These are phyloP conservation scores for Logfia minima DNA, from an alignment of 129 eudicot genomes.

Conservation along the genomic window DNA sequence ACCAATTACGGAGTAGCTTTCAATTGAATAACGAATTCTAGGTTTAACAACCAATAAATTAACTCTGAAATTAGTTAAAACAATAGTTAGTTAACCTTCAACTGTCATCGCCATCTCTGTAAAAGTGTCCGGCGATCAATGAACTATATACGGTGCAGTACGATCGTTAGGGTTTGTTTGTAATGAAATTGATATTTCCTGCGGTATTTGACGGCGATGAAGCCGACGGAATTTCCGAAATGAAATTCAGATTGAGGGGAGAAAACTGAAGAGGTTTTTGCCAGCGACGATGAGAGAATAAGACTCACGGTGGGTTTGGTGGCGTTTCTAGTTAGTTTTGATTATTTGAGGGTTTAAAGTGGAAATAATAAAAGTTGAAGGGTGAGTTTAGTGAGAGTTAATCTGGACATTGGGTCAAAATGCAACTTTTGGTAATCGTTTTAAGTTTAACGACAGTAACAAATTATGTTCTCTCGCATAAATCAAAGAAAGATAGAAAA, in stretches of 20 bases:
- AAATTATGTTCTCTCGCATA: neutral
- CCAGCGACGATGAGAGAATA: neutral
- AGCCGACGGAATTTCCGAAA: neutral
- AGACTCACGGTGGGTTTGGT: neutral
- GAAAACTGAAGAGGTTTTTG: neutral
- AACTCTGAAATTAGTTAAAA: neutral
- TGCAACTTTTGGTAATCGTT: no score
- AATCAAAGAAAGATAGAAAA: neutral
- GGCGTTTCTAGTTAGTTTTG: no score
- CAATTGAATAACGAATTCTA: neutral
- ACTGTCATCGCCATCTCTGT: constrained; percentile 42
- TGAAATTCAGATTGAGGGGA: constrained; percentile 5
- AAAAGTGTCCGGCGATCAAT: constrained; percentile 9
- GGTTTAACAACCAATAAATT: constrained; percentile 4
- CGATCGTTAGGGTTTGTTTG: constrained; percentile 2
- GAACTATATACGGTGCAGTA: constrained; percentile 7
- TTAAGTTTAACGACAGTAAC: no score
- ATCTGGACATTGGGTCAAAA: no score
- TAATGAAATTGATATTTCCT: constrained; percentile 17
- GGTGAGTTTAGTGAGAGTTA: no score
- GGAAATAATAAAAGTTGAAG: no score
- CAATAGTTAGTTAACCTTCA: constrained; percentile 24
- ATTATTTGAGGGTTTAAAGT: no score
- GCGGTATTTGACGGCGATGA: constrained; percentile 19
- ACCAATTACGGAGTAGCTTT: neutral